These are phyloP conservation scores for Arthromyces matolae DNA, from an alignment of 768 basidiomycete species.

Conservation along the genomic window DNA sequence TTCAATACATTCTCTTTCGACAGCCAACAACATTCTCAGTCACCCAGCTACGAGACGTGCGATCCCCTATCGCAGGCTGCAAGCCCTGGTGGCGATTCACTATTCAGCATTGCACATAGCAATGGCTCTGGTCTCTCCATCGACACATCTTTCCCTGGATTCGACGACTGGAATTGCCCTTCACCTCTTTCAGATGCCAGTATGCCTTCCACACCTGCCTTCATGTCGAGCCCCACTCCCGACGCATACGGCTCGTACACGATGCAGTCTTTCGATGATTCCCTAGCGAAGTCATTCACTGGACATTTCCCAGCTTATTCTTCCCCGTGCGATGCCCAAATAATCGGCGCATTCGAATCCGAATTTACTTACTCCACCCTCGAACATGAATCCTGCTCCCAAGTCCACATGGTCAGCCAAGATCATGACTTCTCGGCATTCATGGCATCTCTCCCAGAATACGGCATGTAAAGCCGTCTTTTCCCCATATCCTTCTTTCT, in stretches of 20 bases:
- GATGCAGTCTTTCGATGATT: slow-evolving; percentile 30
- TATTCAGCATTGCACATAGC: slow-evolving; percentile 8
- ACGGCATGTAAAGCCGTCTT: slow-evolving; percentile 22
- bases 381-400: slow-evolving; percentile 16
- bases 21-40: slow-evolving; percentile 28
- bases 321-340: slow-evolving; percentile 15
- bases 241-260: slow-evolving; percentile 26
- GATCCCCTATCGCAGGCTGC: slow-evolving; percentile 23
- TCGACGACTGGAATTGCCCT: slow-evolving; percentile 42
- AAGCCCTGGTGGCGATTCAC: slow-evolving; percentile 14
- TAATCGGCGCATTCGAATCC: slow-evolving; percentile 13
- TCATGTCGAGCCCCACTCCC: slow-evolving; percentile 25
- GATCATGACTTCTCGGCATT: slow-evolving; percentile 34
- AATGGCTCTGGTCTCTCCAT: slow-evolving; percentile 31
- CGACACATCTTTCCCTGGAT: slow-evolving; percentile 33
- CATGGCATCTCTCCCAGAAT: slow-evolving; percentile 33
- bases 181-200: slow-evolving; percentile 36
- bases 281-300: slow-evolving; percentile 26
- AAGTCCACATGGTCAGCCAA: slow-evolving; percentile 24
- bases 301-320: slow-evolving; percentile 21
- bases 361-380: slow-evolving; percentile 21
- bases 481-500: slow-evolving; percentile 4
- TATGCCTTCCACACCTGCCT: slow-evolving; percentile 40
- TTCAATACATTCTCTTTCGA: slow-evolving; percentile 46
- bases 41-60: slow-evolving; percentile 25